A percentile compares a stretch with the other conserved stretches of the same genome.
Evolutionary conservation across 352 stramenopile genomes (phyloP).

Genomic region (Discostella stelligera): DNA sequence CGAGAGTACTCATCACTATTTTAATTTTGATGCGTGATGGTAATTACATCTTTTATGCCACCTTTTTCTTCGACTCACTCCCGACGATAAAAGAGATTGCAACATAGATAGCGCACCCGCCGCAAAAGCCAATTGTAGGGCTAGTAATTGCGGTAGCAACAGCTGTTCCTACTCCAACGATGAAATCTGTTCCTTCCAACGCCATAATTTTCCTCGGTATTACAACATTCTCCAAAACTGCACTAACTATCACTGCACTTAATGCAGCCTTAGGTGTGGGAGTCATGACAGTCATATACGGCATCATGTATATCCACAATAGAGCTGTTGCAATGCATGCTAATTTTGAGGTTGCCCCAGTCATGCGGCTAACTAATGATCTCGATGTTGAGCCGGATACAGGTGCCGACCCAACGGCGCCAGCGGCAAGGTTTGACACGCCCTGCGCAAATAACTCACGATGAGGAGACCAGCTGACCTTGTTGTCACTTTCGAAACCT

Average conservation of each 20-base stretch:
- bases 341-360: constrained; percentile 66
- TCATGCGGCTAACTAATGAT: constrained; percentile 77
- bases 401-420: constrained; percentile 66
- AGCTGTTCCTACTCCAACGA: constrained; percentile 64
- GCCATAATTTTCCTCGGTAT: constrained; percentile 66
- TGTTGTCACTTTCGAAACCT: constrained; percentile 75
- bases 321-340: constrained; percentile 70
- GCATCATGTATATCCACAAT: constrained; percentile 75
- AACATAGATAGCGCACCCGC: constrained; percentile 55
- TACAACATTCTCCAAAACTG: constrained; percentile 65
- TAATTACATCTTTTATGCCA: constrained; percentile 17
- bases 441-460: constrained; percentile 76
- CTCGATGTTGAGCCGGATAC: constrained; percentile 68
- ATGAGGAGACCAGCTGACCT: constrained; percentile 63
- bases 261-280: constrained; percentile 72
- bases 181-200: constrained; percentile 57
- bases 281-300: constrained; percentile 78
- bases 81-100: constrained; percentile 26
- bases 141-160: constrained; percentile 61
- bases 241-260: constrained; percentile 72
- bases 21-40: too few relatives aligned
- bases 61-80: constrained; percentile 48
- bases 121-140: constrained; percentile 68
- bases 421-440: constrained; percentile 64
- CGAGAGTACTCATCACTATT: background rate